Conservation (phyloP, 1,139 yeast genomes). For the Kodamaea fungicola region DNA sequence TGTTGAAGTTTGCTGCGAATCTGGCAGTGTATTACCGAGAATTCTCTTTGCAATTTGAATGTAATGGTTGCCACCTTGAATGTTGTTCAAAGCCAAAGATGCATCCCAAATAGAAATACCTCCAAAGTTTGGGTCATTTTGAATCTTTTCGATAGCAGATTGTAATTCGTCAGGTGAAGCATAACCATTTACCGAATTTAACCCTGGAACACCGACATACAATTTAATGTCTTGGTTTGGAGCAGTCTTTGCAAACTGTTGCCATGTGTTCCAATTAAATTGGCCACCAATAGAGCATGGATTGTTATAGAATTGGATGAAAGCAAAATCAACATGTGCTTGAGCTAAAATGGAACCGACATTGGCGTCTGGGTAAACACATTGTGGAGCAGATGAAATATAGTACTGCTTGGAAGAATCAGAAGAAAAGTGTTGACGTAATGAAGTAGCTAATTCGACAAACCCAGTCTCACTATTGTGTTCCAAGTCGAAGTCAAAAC, state of each 20-base stretch:
- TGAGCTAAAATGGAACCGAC: constrained; percentile 13
- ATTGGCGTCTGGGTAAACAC: constrained; percentile 18
- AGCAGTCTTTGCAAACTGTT: constrained; percentile 10
- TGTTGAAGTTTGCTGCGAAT: not conserved
- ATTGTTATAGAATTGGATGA: constrained; percentile 16
- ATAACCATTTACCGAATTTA: constrained; percentile 2
- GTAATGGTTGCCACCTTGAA: not conserved
- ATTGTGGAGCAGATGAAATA: constrained; percentile 20
- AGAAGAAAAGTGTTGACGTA: constrained; percentile 9
- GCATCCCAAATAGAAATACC: constrained; percentile 30
- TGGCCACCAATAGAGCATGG: constrained; percentile 12
- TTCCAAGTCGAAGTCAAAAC: constrained; percentile 21
- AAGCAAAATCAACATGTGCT: constrained; percentile 15
- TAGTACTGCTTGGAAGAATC: constrained; percentile 11
- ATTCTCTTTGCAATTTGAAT: not conserved
- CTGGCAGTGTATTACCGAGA: constrained; percentile 5
- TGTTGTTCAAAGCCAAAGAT: constrained; percentile 13
- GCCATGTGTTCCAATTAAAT: constrained; percentile 19
- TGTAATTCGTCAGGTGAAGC: not conserved
- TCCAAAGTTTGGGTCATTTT: constrained; percentile 18
- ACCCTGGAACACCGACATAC: constrained; percentile 15
- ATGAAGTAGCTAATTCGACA: constrained; percentile 15
- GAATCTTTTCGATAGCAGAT: constrained; percentile 4
- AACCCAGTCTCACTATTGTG: constrained; percentile 12
- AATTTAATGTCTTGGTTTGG: constrained; percentile 16